Evolutionary conservation across 805 yeast genomes (phyloP), one percentile per base, ranked within the genome.

Genomic region (Cyberlindnera saturnus): DNA sequence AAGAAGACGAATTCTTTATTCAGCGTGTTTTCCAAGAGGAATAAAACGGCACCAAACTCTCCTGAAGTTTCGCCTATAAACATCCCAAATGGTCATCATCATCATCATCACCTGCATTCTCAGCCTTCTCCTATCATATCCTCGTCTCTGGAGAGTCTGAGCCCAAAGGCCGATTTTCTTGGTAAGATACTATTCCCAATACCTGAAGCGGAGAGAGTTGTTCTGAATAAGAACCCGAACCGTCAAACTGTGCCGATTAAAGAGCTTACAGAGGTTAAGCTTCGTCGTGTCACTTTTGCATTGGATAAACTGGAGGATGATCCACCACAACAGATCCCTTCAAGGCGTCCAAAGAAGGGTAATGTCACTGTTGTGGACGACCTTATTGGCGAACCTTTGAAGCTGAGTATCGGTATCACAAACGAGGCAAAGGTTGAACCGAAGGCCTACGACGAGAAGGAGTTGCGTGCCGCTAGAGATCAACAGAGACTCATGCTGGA

Each of bases 251-350:
- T 63, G 17, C 71, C 70, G 9, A 56, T 66, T 23, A 53, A 47
- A 26, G 52, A 51, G 19, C 48, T 60, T 5, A 42, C 49, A n/a
- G 57, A 57, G 6, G 50, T 68, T 1, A 59, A 57, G 17, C 65
- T 86, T 59, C 73, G 76, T 49, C 69, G 90, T 47, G 96, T 88
- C 5, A 74, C 79, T 0, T 90, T 90, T 62, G 88, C 93, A 0
- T 71, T 87, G 5, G 85, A 85, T 40, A 78, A 82, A 41, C 75
- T 88, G 47, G 72, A 71, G 0, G 71, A 70, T 48, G 96, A 90
- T 61, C 97, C 97, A 2, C 96, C 96, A 1, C 97, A 90, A 57
- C 96, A 89, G 59, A 85, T 90, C 47, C 97, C 97, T 2, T 84
- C 95, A 2, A 68, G 95, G 56, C 74, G 73, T 46, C 96, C 97